Percentiles rank a stretch among this genome's conserved stretches.
These are phyloP conservation scores for Penicillium steckii DNA, from an alignment of 495 filamentous ascomycete genomes.

Conservation along the genomic window DNA sequence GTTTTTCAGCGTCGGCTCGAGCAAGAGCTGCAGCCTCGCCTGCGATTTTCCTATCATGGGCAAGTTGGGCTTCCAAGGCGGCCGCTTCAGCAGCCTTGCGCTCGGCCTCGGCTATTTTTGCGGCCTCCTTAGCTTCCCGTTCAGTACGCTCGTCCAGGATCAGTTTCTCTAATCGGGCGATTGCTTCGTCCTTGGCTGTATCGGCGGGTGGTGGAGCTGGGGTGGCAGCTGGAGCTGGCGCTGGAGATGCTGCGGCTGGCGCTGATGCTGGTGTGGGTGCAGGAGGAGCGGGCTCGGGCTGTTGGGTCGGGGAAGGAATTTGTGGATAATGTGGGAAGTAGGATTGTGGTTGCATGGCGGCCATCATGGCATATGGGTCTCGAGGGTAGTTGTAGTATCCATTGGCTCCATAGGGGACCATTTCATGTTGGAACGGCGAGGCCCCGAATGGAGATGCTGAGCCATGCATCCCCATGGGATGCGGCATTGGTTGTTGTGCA, in stretches of 20 bases:
- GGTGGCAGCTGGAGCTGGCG: slow-evolving; percentile 1
- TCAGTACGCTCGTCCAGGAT: slow-evolving; percentile 50
- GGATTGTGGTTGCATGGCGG: slow-evolving; percentile 36
- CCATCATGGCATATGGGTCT: slow-evolving; percentile 40
- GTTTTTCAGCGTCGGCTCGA: slow-evolving; percentile 36
- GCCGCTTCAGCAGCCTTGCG: slow-evolving; percentile 53
- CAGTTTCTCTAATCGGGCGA: slow-evolving; percentile 51
- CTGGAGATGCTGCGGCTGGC: neutral
- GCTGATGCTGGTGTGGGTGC: slow-evolving; percentile 15
- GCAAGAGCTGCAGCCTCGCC: slow-evolving; percentile 41
- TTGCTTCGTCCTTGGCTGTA: slow-evolving; percentile 48
- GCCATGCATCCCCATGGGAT: slow-evolving; percentile 29
- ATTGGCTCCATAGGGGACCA: slow-evolving; percentile 47
- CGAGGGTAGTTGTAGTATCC: slow-evolving; percentile 48
- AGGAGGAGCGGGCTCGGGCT: slow-evolving; percentile 18
- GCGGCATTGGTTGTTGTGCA: slow-evolving; percentile 31
- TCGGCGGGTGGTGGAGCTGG: slow-evolving; percentile 28
- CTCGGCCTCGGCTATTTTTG: slow-evolving; percentile 32
- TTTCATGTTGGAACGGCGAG: slow-evolving; percentile 42
- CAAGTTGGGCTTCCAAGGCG: slow-evolving; percentile 48
- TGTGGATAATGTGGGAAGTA: slow-evolving; percentile 38
- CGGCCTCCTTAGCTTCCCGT: slow-evolving; percentile 44
- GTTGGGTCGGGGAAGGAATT: slow-evolving; percentile 34
- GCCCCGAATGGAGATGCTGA: slow-evolving; percentile 33
- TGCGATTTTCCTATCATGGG: slow-evolving; percentile 41